Percentiles rank a stretch among this genome's conserved stretches.
Evolutionary conservation across 257 asterid species (phyloP).

Genomic region (Nicotiana tabacum): DNA sequence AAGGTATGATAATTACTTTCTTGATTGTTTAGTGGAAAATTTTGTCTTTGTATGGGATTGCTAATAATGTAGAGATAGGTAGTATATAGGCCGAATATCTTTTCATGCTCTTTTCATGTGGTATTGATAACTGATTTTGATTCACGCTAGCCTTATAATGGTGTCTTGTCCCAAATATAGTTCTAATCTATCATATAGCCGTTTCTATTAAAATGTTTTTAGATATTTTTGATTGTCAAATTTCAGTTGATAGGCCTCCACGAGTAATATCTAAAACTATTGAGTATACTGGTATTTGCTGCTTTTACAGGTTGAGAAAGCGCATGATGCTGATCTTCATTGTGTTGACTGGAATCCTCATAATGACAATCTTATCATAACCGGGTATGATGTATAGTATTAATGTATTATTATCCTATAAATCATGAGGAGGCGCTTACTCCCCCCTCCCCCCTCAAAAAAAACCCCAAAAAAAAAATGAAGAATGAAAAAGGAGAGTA

Average conservation of each 20-base stretch:
- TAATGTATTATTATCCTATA: not conserved
- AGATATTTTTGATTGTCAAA: not conserved
- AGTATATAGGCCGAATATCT: too few relatives aligned
- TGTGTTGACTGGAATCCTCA: constrained; percentile 98
- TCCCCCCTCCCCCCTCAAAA: too few relatives aligned
- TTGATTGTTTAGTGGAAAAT: not conserved
- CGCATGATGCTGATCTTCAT: constrained; percentile 94
- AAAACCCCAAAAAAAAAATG: not conserved
- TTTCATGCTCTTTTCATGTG: not conserved
- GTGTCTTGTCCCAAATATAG: constrained; percentile 1
- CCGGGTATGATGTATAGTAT: constrained; percentile 55
- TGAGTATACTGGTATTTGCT: constrained; percentile 5
- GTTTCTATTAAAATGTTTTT: not conserved
- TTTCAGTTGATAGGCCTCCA: not conserved
- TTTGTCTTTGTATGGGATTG: not conserved
- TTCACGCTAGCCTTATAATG: not conserved
- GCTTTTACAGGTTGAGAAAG: constrained; percentile 77
- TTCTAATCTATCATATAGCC: not conserved
- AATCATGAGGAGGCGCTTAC: not conserved
- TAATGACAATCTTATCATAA: constrained; percentile 75
- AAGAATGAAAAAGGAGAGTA: not conserved
- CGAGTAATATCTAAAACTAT: not conserved
- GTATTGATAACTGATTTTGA: not conserved
- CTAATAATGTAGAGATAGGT: not conserved
- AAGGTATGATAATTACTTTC: constrained; percentile 41